Percentiles rank a stretch among this genome's conserved stretches.
Evolutionary conservation across 306 rosid genomes (phyloP).

Genomic region (Quercus wislizeni): DNA sequence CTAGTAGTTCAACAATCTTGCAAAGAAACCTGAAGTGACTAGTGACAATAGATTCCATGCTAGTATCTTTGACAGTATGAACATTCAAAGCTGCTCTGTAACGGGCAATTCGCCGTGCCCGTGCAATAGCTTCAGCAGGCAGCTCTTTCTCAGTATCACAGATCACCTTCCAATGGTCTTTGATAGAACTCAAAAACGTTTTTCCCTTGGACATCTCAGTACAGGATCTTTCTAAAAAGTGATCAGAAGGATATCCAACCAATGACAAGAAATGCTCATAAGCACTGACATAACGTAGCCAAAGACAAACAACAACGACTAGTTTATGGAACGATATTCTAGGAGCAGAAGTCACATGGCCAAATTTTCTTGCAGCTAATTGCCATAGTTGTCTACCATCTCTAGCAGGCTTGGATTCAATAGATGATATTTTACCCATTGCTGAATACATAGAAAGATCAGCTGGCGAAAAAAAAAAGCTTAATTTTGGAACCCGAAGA

Average conservation of each 20-base stretch:
- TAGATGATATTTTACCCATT: slow-evolving; percentile 40
- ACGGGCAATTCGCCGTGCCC: slow-evolving; percentile 80
- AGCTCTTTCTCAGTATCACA: slow-evolving; percentile 68
- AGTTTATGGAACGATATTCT: slow-evolving; percentile 51
- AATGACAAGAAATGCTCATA: slow-evolving; percentile 60
- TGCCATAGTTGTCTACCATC: slow-evolving; percentile 78
- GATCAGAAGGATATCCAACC: slow-evolving; percentile 54
- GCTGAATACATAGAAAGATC: slow-evolving; percentile 50
- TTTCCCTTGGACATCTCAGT: slow-evolving; percentile 42
- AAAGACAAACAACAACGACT: slow-evolving; percentile 50
- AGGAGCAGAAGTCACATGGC: slow-evolving; percentile 35
- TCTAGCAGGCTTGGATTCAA: slow-evolving; percentile 48
- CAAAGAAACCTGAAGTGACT: slow-evolving; percentile 29
- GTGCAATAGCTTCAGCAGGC: slow-evolving; percentile 71
- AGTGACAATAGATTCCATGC: slow-evolving; percentile 15
- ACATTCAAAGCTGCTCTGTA: slow-evolving; percentile 57
- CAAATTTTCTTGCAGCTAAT: slow-evolving; percentile 69
- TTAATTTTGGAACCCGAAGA: slow-evolving; percentile 58
- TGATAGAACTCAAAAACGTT: slow-evolving; percentile 42
- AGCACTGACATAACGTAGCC: slow-evolving; percentile 74
- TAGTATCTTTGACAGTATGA: slow-evolving; percentile 25
- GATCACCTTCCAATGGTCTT: slow-evolving; percentile 56
- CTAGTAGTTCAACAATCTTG: slow-evolving; percentile 32
- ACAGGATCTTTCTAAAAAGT: slow-evolving; percentile 45
- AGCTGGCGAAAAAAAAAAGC: slow-evolving; percentile 52